Percentiles rank a stretch among this genome's conserved stretches.
These are phyloP conservation scores for Wickerhamiella pararugosa DNA, from an alignment of 1,139 yeast genomes.

Conservation along the genomic window DNA sequence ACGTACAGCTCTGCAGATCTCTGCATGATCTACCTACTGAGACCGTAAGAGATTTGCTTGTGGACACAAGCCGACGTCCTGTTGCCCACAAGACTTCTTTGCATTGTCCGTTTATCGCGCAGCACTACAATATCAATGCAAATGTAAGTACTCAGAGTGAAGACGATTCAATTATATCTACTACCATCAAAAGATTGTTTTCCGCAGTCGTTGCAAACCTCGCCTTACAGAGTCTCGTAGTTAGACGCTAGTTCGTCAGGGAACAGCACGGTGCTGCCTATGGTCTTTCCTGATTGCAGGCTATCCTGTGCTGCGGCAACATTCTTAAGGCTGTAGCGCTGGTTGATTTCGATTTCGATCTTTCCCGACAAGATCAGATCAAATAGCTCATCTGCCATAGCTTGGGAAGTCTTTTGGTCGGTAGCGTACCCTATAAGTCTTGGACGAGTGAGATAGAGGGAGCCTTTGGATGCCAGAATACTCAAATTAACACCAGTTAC, in stretches of 20 bases:
- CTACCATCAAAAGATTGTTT: too few species aligned
- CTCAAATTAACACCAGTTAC: conserved; percentile 49
- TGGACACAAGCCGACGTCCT: too few species aligned
- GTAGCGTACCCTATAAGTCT: conserved; percentile 37
- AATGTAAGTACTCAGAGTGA: too few species aligned
- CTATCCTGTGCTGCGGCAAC: conserved; percentile 49
- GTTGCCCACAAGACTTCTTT: too few species aligned
- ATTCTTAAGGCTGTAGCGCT: conserved; percentile 47
- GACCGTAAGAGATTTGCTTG: too few species aligned
- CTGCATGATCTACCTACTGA: too few species aligned
- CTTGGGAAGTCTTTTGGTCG: conserved; percentile 30
- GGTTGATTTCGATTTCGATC: conserved; percentile 34
- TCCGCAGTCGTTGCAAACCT: too few species aligned
- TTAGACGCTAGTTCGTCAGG: neutral
- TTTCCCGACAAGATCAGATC: conserved; percentile 29
- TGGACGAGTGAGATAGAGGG: conserved; percentile 52
- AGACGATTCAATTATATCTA: too few species aligned
- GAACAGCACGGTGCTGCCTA: conserved; percentile 32
- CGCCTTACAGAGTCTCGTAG: too few species aligned
- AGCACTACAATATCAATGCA: too few species aligned
- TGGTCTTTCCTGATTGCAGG: conserved; percentile 58
- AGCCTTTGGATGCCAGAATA: conserved; percentile 43
- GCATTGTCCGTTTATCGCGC: too few species aligned
- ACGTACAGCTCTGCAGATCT: too few species aligned
- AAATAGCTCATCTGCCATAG: conserved; percentile 40